Conservation (phyloP, 1,284 basidiomycete genomes). For the Agaricales sp. region DNA sequence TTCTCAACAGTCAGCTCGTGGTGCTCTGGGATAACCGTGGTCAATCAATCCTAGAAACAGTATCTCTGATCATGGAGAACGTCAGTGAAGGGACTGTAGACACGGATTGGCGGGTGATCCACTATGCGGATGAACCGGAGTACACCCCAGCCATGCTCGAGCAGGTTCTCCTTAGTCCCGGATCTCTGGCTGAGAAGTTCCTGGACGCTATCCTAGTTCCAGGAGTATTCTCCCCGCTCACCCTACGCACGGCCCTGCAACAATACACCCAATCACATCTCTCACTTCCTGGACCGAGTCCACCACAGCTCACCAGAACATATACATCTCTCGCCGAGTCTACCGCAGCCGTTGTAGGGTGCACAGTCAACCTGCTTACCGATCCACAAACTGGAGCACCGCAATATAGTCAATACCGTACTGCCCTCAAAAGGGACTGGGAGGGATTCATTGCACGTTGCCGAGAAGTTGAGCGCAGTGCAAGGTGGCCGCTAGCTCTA, state of each 20-base stretch:
- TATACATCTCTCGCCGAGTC: constrained; percentile 68
- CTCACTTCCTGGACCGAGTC: constrained; percentile 48
- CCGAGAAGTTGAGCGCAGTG: constrained; percentile 77
- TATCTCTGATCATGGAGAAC: constrained; percentile 30
- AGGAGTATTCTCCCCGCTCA: constrained; percentile 76
- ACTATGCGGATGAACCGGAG: constrained; percentile 56
- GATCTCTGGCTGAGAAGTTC: constrained; percentile 72
- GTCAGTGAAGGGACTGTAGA: constrained; percentile 20
- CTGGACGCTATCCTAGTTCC: constrained; percentile 77
- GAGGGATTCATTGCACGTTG: constrained; percentile 86
- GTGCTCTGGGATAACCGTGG: constrained; percentile 73
- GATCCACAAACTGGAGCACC: constrained; percentile 74
- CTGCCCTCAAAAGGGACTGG: constrained; percentile 82
- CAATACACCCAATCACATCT: constrained; percentile 71
- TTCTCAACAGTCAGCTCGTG: constrained; percentile 42
- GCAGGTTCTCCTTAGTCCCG: constrained; percentile 61
- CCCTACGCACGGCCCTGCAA: constrained; percentile 70
- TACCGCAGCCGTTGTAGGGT: constrained; percentile 80
- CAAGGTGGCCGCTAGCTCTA: constrained; percentile 72
- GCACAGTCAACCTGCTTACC: constrained; percentile 62
- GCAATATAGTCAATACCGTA: constrained; percentile 73
- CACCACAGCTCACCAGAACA: constrained; percentile 42
- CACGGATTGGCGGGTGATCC: constrained; percentile 39
- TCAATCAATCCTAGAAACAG: constrained; percentile 56
- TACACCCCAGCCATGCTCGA: constrained; percentile 83